Base-by-base conservation (phyloP, 106 monocot genomes). In the Allium fistulosum region DNA sequence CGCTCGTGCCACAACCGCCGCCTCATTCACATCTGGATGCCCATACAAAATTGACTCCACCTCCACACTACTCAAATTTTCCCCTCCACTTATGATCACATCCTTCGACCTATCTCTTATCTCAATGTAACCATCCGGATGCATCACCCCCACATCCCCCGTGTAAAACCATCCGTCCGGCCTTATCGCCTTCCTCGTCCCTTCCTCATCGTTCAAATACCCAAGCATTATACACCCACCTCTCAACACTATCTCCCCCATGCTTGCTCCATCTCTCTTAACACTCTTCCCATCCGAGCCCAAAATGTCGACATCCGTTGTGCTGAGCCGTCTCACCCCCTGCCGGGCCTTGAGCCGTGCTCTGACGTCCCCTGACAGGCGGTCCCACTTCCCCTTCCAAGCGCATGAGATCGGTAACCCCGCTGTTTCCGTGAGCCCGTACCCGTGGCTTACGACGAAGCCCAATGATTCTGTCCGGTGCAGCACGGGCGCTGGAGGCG, bases 41-140 rank as follows among this genome's bases (percentile, higher is more conserved):
- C 73, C 60, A 77, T 91, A 91, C 68, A 91, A 71, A 47, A 85
- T 22, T 4, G 81, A 78, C 65, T 85, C 85, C 2, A 85, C 85
- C 75, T 85, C 85, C 9, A 85, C 72, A 59, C 78, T 79, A 72
- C 81, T 78, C 26, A 92, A 62, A 66, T 92, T 92, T 84, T 92
- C 92, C 4, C 92, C 92, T 11, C 92, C 92, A 27, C 82, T 88
- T 26, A 92, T 92, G 75, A 92, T 92, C 68, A 92, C 80, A 66
- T 92, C 92, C 71, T 92, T 92, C 6, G 92, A 85, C 26, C 92
- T 58, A 61, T 86, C 85, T 26, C 68, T 56, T 26, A 86, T 82
- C 66, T 86, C 85, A 16, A 86, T 0, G 76, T 86, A 86, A 2
- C 85, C 85, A 65, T 86, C 85, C 10, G 82, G 59, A 46, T 86